These are phyloP conservation scores for Diaporthe sp. DNA, from an alignment of 2,329 filamentous ascomycete species.

Conservation along the genomic window DNA sequence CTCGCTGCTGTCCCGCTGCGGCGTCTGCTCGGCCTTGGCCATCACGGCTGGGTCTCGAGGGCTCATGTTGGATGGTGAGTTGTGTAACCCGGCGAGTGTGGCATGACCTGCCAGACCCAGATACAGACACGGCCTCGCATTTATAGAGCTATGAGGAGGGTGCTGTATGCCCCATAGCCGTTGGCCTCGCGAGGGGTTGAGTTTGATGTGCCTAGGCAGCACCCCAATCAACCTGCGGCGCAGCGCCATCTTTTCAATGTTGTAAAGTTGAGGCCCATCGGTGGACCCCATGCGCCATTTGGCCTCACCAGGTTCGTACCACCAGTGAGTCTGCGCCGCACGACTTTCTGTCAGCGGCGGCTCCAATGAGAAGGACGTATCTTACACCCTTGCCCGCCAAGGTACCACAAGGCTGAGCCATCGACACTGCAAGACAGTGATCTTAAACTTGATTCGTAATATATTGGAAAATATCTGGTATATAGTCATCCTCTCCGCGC, in stretches of 20 bases:
- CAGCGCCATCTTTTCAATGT: background rate
- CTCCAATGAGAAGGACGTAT: background rate
- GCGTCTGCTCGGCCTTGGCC: background rate
- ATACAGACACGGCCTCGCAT: background rate
- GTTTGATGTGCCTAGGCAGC: background rate
- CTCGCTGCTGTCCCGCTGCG: too few relatives aligned
- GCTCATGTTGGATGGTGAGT: background rate
- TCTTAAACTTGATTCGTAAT: background rate
- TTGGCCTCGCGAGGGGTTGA: background rate
- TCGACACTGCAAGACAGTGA: background rate
- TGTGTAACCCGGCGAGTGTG: background rate
- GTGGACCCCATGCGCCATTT: background rate
- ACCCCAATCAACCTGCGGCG: background rate
- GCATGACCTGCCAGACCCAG: background rate
- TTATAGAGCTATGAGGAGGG: background rate
- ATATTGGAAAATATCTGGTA: slow-evolving; percentile 7
- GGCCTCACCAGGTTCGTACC: background rate
- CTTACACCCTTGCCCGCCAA: background rate
- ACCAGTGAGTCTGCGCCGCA: background rate
- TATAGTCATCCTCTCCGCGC: slow-evolving; percentile 17
- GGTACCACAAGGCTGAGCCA: background rate
- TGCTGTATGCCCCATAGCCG: background rate
- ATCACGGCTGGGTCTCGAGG: background rate
- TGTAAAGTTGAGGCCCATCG: background rate
- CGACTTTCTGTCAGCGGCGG: background rate